These are phyloP conservation scores for Coelastrella sp. DNA, from an alignment of 139 green algal species.

Conservation along the genomic window DNA sequence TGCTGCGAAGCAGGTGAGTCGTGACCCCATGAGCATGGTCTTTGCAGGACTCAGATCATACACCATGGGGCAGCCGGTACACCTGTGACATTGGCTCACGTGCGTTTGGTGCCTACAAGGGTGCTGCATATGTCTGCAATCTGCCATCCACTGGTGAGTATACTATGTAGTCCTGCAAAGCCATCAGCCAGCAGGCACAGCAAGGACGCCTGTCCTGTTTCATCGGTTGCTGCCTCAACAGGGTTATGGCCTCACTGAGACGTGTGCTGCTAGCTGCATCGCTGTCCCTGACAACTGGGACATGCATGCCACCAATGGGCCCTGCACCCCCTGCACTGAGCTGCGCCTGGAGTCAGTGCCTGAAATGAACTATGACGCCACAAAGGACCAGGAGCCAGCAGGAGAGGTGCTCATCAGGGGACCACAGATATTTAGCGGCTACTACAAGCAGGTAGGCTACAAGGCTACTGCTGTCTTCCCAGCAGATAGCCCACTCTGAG, in stretches of 20 bases:
- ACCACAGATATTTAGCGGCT: constrained; percentile 88
- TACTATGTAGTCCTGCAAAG: background rate
- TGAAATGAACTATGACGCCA: constrained; percentile 89
- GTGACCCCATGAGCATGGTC: no score
- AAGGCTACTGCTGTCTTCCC: constrained; percentile 43
- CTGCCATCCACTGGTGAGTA: constrained; percentile 14
- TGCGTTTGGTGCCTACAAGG: no score
- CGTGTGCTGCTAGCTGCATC: constrained; percentile 83
- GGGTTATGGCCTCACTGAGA: constrained; percentile 95
- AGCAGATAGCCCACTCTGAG: background rate
- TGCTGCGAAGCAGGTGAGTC: background rate
- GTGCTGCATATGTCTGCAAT: background rate
- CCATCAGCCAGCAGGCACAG: background rate
- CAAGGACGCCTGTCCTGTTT: background rate
- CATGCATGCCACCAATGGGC: constrained; percentile 80
- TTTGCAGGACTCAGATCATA: background rate
- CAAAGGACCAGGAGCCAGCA: constrained; percentile 53
- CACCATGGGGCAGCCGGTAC: no score
- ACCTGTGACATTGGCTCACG: no score
- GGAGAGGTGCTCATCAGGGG: constrained; percentile 83
- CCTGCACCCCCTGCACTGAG: constrained; percentile 68
- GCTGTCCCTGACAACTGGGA: constrained; percentile 56
- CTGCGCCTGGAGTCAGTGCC: constrained; percentile 88
- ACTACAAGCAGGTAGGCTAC: constrained; percentile 92
- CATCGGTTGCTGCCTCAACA: constrained; percentile 40